Evolutionary conservation across 331 rosid genomes (phyloP).

Genomic region (Rosa hybrid): DNA sequence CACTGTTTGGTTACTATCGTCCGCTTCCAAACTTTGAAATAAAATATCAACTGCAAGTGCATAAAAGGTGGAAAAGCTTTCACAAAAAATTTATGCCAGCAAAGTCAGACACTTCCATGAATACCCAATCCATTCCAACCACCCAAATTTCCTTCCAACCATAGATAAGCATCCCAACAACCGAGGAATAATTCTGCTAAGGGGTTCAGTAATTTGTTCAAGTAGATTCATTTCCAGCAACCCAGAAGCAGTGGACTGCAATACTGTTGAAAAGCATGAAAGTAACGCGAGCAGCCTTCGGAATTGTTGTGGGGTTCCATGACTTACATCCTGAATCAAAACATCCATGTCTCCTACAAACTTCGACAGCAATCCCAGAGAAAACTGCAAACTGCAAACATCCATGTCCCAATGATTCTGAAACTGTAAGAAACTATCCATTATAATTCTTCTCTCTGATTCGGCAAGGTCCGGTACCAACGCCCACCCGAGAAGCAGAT

Average conservation of each 20-base stretch:
- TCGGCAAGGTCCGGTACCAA: conserved; percentile 76
- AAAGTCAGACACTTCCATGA: conserved; percentile 95
- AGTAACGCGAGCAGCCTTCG: conserved; percentile 77
- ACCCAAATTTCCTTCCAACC: conserved; percentile 86
- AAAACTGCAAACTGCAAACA: conserved; percentile 59
- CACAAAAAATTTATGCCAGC: conserved; percentile 80
- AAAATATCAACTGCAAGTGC: conserved; percentile 67
- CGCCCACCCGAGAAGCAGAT: conserved; percentile 88
- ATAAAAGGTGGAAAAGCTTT: conserved; percentile 72
- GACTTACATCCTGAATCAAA: conserved; percentile 79
- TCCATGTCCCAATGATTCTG: conserved; percentile 88
- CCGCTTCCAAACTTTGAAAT: conserved; percentile 69
- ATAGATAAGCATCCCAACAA: conserved; percentile 75
- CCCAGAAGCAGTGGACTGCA: conserved; percentile 90
- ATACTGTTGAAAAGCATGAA: conserved; percentile 78
- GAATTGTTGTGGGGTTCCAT: conserved; percentile 76
- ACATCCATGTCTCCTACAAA: conserved; percentile 97
- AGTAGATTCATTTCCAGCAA: conserved; percentile 83
- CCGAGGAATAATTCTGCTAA: conserved; percentile 62
- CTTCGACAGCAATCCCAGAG: conserved; percentile 78
- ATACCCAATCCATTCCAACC: conserved; percentile 93
- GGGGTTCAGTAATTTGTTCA: conserved; percentile 81
- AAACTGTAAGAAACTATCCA: conserved; percentile 87
- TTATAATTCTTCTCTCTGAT: conserved; percentile 62
- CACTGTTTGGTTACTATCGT: conserved; percentile 29